Base-by-base conservation (phyloP, 331 rosid species). In the Quercus phellos region DNA sequence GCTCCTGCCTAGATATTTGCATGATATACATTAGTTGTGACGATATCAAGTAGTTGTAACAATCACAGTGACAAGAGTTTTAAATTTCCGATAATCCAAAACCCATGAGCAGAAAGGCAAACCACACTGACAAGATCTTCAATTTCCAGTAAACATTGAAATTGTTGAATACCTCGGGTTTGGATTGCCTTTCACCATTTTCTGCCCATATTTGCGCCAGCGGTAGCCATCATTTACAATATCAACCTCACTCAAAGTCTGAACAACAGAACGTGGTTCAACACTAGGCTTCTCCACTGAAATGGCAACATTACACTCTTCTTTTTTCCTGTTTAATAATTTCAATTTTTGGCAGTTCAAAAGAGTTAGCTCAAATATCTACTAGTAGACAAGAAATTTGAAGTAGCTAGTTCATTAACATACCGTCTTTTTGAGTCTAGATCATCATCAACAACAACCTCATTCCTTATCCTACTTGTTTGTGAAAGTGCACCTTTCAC, bases 131-230 rank as follows among this genome's bases (percentile, higher is more conserved):
- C 66, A 54, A 67, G 51, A 29, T 27, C 63, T 21, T 43, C 68
- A 51, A 43, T 51, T 83, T 63, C 50, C 50, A 55, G 22, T 73
- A 27, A 68, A 83, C 60, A 74, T 60, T 77, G 46, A 81, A 83
- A 75, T 70, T 60, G 72, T 55, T 66, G 24, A 76, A 71, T 88
- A 92, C 98, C 98, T 90, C 51, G 98, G 98, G 78, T 94, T 89
- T 77, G 90, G 78, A 85, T 89, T 94, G 80, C 97, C 96, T 83
- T 92, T 94, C 24, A 92, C 97, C 59, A 90, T 74, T 79, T 94
- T 94, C 85, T 94, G 98, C 80, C 98, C 98, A n/a, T 94, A 94
- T 87, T 94, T 94, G 71, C 97, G 93, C 98, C 98, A 94, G 77
- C 97, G 93, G 82, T 87, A 88, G 73, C 98, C 98, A 76, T 94